Conservation (phyloP, 306 rosid genomes). For the Cicer pinnatifidum region DNA sequence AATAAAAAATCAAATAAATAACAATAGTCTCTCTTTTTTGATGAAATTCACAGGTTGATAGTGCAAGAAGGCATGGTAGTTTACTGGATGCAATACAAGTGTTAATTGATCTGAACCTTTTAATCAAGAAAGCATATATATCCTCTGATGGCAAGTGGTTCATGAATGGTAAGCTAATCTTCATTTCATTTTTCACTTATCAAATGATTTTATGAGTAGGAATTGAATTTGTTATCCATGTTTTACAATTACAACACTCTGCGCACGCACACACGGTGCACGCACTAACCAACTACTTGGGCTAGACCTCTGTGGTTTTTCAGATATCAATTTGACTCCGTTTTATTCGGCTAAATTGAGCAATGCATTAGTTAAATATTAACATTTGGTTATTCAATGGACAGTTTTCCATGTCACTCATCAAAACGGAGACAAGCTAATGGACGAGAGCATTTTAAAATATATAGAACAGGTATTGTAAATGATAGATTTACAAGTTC, state of each 20-base stretch:
- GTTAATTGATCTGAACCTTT: slow-evolving; percentile 79
- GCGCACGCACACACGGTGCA: too few species aligned
- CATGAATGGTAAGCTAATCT: slow-evolving; percentile 80
- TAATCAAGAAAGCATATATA: slow-evolving; percentile 84
- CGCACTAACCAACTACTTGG: too few species aligned
- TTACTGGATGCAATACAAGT: slow-evolving; percentile 88
- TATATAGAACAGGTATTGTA: slow-evolving; percentile 82
- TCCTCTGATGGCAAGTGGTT: slow-evolving; percentile 95
- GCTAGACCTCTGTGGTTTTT: too few species aligned
- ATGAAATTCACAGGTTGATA: slow-evolving; percentile 69
- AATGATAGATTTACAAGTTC: background rate
- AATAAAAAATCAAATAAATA: background rate
- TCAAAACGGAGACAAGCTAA: slow-evolving; percentile 77
- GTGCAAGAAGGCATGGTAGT: slow-evolving; percentile 90
- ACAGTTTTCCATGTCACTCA: slow-evolving; percentile 93
- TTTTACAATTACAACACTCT: too few species aligned
- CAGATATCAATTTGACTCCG: background rate
- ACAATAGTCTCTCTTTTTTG: background rate
- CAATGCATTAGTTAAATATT: background rate
- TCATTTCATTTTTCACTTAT: background rate
- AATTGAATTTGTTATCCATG: too few species aligned
- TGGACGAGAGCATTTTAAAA: slow-evolving; percentile 71
- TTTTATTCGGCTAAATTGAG: background rate
- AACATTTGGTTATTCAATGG: slow-evolving; percentile 28
- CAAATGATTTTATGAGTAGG: too few species aligned